Evolutionary conservation across 768 basidiomycete genomes (phyloP).

Genomic region (Collybia mongolica): DNA sequence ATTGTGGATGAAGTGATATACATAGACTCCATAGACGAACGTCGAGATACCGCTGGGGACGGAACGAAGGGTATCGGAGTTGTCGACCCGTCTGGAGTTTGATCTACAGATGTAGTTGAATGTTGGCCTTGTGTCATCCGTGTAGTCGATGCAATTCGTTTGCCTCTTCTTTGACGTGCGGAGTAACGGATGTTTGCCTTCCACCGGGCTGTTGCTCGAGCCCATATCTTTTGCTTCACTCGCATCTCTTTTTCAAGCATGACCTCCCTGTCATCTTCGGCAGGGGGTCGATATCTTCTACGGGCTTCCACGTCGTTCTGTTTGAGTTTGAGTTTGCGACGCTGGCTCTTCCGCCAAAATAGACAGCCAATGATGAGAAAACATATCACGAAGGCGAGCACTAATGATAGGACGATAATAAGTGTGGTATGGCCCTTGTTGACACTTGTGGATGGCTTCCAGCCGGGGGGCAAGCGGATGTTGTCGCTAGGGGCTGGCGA

Average conservation of each 20-base stretch:
- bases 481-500: slow-evolving; percentile 22
- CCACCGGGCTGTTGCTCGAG: slow-evolving; percentile 67
- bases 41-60: slow-evolving; percentile 23
- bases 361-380: slow-evolving; percentile 61
- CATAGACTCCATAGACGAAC: slow-evolving; percentile 26
- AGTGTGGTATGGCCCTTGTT: slow-evolving; percentile 37
- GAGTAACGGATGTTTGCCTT: slow-evolving; percentile 57
- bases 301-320: slow-evolving; percentile 55
- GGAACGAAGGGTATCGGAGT: slow-evolving; percentile 6
- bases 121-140: slow-evolving; percentile 26
- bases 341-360: slow-evolving; percentile 53
- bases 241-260: slow-evolving; percentile 44
- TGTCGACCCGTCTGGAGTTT: slow-evolving; percentile 8
- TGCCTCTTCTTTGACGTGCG: slow-evolving; percentile 58
- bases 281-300: slow-evolving; percentile 18
- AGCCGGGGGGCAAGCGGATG: slow-evolving; percentile 52
- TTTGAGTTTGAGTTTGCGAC: slow-evolving; percentile 23
- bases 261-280: slow-evolving; percentile 28
- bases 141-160: slow-evolving; percentile 25
- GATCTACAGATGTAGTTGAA: slow-evolving; percentile 9
- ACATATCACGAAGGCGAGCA: slow-evolving; percentile 60
- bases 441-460: slow-evolving; percentile 30
- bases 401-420: slow-evolving; percentile 58
- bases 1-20: slow-evolving; percentile 3
- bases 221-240: slow-evolving; percentile 60